Evolutionary conservation across 805 yeast species (phyloP), one percentile per base, ranked within the genome.

Genomic region (Brettanomyces naardenensis): DNA sequence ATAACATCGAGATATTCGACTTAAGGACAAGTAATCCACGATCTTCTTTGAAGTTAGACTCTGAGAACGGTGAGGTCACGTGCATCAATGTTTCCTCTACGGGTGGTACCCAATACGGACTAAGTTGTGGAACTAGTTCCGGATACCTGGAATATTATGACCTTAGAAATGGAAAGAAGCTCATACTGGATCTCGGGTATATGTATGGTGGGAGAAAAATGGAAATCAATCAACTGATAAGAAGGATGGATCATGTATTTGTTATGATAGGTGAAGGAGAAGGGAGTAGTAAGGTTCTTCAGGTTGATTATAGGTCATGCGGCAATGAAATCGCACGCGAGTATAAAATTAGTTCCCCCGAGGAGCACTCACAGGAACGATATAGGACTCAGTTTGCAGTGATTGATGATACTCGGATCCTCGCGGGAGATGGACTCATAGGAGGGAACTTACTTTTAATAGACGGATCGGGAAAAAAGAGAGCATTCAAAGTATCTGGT

Each of bases 1-100:
- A 15, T 25, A 23, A 19, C 2, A 25, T 37, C 6, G 31, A 37
- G 18, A 30, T 37, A 30, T 18, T 37, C 17, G 40, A 37, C 31
- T 13, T 37, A 19, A 22, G 36, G 28, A 31, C 22, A 17, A n/a
- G 15, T 6, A 22, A n/a, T 9, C n/a, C 23, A 18, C 11, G 31
- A 9, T 14, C 36, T 5, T 28, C 25, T 14, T n/a, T 33, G 11
- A 33, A 11, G 9, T n/a, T 33, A 14, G 29, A 17, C 6, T n/a
- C 5, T 26, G 30, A 30, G 17, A 5, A 4, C 15, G 36, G 36
- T n/a, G 36, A 33, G 10, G 18, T 21, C 11, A 22, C 19, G 10
- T 10, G n/a, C 13, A 21, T 33, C n/a, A 6, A 30, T 6, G 19
- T 19, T 6, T 9, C 13, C 15, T 18, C 19, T 6, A 15, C 18